Base-by-base conservation (phyloP, 129 eudicot genomes). In the Solidago caesia region DNA sequence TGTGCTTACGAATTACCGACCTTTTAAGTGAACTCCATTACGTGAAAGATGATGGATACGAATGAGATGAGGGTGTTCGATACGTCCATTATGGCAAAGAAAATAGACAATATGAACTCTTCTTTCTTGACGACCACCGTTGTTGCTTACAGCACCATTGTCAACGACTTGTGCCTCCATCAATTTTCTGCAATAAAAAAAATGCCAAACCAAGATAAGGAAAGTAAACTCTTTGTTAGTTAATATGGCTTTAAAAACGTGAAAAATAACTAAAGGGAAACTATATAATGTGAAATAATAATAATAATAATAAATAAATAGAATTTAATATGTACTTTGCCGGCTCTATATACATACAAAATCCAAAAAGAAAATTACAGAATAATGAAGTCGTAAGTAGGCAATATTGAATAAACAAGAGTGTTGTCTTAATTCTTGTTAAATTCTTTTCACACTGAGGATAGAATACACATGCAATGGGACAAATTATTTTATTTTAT, bases 1-100 rank as follows among this genome's bases (percentile, higher is more conserved):
- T 12, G 9, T 39, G 21, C 10, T 6, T 13, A 41, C 41, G 2
- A 57, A 67, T 7, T 56, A 75, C 67, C 8, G 33, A 81, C 85
- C 96, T 82, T 85, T 82, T 16, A 89, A 73, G 55, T 63, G 83
- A 49, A 89, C 84, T n/a, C 96, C 96, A 58, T 84, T 84, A 74
- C 80, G 75, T 0, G 89, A 82, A 68, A 75, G 74, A 53, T 78
- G 91, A 58, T 82, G 89, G 6, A 86, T 81, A 5, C 89, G 86
- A 44, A 89, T 57, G 82, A 89, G 91, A 82, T 89, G 96, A 12
- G 96, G 91, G 8, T 86, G 84, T 72, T 89, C 96, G 42, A 82
- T 70, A 11, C 74, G 75, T 0, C 96, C 91, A 52, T 89, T 89
- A 52, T 79, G 82, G 41, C 96, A 80, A 12, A 86, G 87, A 60